Base-by-base conservation (phyloP, 2,329 filamentous ascomycete genomes). In the Aspergillus neotritici region DNA sequence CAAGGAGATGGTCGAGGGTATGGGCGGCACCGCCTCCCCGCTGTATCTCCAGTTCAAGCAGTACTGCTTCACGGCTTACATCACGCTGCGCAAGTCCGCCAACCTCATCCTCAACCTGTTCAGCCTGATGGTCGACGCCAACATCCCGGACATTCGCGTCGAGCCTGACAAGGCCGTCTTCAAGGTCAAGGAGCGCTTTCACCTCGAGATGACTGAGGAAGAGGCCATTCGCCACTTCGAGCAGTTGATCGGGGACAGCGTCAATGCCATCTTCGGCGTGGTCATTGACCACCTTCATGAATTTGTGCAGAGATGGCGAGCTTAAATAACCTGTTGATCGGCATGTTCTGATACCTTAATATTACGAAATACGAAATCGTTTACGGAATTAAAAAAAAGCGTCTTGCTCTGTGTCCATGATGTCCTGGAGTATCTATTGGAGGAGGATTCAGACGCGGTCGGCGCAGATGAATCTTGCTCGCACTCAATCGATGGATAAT, bases 1-100 rank as follows among this genome's bases (percentile, higher is more conserved):
- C 61, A 91, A 90, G 56, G 91, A 98, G 62, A 98, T 98, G 93
- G 87, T 97, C 3, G 93, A 98, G 59, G 93, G 90, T 50, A 96
- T 98, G 88, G 94, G 94, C 32, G 93, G 93, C 10, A 77, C 83
- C 6, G 77, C 78, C 29, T 88, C 86, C 3, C 80, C 86, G 15
- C 84, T 94, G 49, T 98, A 95, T 65, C 75, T 83, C 34, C 80
- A 85, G 41, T 98, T 98, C 70, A 93, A 93, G 62, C 87, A 94
- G 57, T 95, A 97, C 66, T 95, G 89, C 64, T 96, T 95, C 67
- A 86, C 94, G 3, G 88, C 93, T 0, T 98, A 94, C 68, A 87
- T 86, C 1, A 90, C 93, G 1, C 73, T 98, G 34, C 81, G 93
- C 45, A 95, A 97, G 64, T 88, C 83, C 2, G 87, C 84, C 13